Evolutionary conservation across 768 basidiomycete species (phyloP), one percentile per base, ranked within the genome.

Genomic region (Chalciporus pseudorubinellus): DNA sequence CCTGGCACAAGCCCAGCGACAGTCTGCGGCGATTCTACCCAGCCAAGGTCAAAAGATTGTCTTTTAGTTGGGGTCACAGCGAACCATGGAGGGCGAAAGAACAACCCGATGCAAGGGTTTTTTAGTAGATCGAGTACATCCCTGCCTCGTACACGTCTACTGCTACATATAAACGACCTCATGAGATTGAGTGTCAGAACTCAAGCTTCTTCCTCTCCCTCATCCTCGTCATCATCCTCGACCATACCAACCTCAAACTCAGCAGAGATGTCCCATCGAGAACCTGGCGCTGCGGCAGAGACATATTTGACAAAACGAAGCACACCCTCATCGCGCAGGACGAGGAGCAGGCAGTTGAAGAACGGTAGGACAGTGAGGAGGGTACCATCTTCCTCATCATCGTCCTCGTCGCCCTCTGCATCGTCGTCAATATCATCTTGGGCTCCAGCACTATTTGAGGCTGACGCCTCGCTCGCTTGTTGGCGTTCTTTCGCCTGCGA

Each of bases 261-360:
- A 4, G 85, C 87, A 56, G 85, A 91, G 11, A 98, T 73, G 66
- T 98, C 95, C 93, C 93, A 98, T 48, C 95, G 75, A 24, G 91
- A 93, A 9, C 93, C 92, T 46, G 85, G 82, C 0, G 95, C 95
- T 1, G 85, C 83, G 14, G 90, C 91, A 22, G 89, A 89, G 18
- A 98, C 82, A 61, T 98, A 98, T 68, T 98, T 98, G 56, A 95
- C 92, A 66, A 98, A 98, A 38, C 82, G 82, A 84, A 98, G 86
- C 42, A 98, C 94, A 18, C 89, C 82, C 63, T 93, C 89, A 68
- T 98, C 95, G 14, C 95, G 81, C 51, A 98, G 73, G 20, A 98
- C 95, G 33, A 98, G 77, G 24, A 95, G 75, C 9, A 98, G 76
- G 16, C 85, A 80, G 68, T 98, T 98, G 73, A 92, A 98, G 4